Conservation (phyloP, 768 basidiomycete genomes). For the Mycena venus region DNA sequence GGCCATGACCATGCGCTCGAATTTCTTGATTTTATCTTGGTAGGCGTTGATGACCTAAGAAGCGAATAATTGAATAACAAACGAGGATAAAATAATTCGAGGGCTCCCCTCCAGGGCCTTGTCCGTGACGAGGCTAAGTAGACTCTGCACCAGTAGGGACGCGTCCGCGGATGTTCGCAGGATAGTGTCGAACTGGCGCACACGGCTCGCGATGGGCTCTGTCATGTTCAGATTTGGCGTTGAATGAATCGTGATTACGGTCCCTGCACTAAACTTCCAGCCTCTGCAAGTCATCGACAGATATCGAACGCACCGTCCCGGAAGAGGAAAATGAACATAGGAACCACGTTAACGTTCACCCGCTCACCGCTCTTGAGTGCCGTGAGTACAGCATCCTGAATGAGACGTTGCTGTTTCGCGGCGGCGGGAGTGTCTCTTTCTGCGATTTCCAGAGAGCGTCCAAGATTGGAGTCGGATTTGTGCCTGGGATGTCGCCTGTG, state of each 20-base stretch:
- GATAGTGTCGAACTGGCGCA: conserved; percentile 71
- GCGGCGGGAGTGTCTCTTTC: conserved; percentile 17
- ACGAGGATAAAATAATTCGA: no score
- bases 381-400: conserved; percentile 31
- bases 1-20: conserved; percentile 72
- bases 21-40: conserved; percentile 72
- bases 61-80: no score
- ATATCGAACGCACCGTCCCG: conserved; percentile 63
- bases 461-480: no score
- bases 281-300: neutral
- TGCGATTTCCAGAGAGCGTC: no score
- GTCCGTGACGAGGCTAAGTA: conserved; percentile 80
- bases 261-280: conserved; percentile 61
- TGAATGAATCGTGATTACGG: conserved; percentile 72
- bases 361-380: conserved; percentile 62
- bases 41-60: conserved; percentile 80
- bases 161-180: conserved; percentile 76
- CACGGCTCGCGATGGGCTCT: conserved; percentile 67
- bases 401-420: conserved; percentile 21
- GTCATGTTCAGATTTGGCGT: conserved; percentile 63
- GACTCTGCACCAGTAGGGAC: conserved; percentile 76
- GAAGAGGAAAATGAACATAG: conserved; percentile 79
- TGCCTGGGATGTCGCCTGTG: no score
- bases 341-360: conserved; percentile 65
- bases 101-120: conserved; percentile 74